Base-by-base conservation (phyloP, 352 stramenopile genomes). In the Globisporangium spinosum region DNA sequence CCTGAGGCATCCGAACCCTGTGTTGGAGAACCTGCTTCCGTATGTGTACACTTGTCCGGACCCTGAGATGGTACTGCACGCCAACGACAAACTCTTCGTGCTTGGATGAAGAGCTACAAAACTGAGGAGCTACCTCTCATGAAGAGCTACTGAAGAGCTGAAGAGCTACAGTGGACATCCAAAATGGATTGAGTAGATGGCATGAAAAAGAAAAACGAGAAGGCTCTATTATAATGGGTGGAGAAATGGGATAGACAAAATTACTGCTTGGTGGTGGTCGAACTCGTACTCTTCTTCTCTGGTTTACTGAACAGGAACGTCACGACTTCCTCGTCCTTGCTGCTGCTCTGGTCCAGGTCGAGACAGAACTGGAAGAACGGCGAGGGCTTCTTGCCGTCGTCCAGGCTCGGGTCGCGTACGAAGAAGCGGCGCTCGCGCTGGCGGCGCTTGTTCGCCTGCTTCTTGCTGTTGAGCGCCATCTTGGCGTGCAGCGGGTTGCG, bases 401-500 rank as follows among this genome's bases (percentile, higher is more conserved):
- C 67, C 60, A 89, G 29, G 22, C 43, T 59, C 25, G 83, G 83
- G 65, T 92, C 83, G 32, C 74, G 77, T 51, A 94, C 79, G 57
- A 90, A 93, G 68, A 93, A 90, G 61, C 90, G 84, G 70, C 78
- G 76, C 22, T 77, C 64, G 54, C 76, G 70, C 62, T 90, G 79
- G 23, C 83, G 79, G 62, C 76, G 82, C 68, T 78, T 80, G 49
- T 47, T 65, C 22, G 65, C 51, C 25, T 70, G 49, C 57, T 82
- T 82, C 69, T 67, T 76, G 69, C 32, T 79, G 22, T 80, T 68
- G 62, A 75, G 58, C 10, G 67, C 65, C 9, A 95, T 78, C 71
- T 95, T 95, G 69, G 76, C 71, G 76, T 86, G 79, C 66, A 95
- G 72, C 25, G 80, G 79, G 73, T 95, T 95, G 49, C 66, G 74